These are phyloP conservation scores for Melocanna baccifera DNA, from an alignment of 176 grass and related monocot genomes.

Conservation along the genomic window DNA sequence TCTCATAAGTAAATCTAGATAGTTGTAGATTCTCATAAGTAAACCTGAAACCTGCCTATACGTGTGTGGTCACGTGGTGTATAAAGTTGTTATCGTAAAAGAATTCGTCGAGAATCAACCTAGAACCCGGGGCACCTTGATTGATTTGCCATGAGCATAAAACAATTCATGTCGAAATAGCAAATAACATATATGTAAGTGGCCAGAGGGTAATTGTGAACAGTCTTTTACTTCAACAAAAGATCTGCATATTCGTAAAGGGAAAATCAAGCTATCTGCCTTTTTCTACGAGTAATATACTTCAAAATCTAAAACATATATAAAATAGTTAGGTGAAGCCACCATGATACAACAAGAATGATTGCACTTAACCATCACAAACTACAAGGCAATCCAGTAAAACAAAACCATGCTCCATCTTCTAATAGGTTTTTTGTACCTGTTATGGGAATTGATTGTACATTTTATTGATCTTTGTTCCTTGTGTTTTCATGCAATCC, in stretches of 20 bases:
- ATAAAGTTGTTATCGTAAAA: background rate
- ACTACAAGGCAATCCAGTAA: conserved; percentile 1
- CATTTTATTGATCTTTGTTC: background rate
- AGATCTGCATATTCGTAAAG: background rate
- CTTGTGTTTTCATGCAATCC: background rate
- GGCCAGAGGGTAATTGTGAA: background rate
- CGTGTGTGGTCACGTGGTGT: background rate
- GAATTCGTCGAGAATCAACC: background rate
- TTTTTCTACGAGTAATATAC: background rate
- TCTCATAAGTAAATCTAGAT: background rate
- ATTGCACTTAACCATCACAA: conserved; percentile 1
- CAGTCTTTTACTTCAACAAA: background rate
- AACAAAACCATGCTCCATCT: conserved; percentile 18
- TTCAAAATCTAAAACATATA: background rate
- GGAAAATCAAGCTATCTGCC: background rate
- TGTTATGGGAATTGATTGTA: conserved; percentile 11
- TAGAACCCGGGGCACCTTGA: background rate
- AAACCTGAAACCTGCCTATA: background rate
- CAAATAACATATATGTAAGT: conserved; percentile 3
- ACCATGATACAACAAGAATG: conserved; percentile 1
- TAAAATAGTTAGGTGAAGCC: background rate
- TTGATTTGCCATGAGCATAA: background rate
- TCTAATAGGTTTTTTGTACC: conserved; percentile 23
- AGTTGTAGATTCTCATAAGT: background rate
- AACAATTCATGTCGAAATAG: background rate